These are phyloP conservation scores for Ottelia alismoides DNA, from an alignment of 106 monocot genomes.

Conservation along the genomic window DNA sequence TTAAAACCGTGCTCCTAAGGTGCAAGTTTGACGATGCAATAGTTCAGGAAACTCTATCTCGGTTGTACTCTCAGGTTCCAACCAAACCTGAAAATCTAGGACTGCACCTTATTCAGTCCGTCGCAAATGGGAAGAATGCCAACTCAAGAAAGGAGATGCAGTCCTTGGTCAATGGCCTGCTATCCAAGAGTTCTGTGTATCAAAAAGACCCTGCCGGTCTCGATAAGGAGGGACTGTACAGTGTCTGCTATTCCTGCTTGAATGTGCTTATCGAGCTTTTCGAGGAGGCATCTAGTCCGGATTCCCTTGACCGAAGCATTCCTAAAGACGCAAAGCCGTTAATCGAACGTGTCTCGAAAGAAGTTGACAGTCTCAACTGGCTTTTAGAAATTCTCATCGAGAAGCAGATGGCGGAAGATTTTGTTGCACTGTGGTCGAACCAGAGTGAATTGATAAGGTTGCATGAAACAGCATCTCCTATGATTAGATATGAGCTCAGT, in stretches of 20 bases:
- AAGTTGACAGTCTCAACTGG: slow-evolving; percentile 55
- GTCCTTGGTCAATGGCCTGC: slow-evolving; percentile 56
- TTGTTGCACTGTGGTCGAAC: slow-evolving; percentile 49
- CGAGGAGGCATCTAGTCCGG: slow-evolving; percentile 32
- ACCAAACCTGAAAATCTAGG: slow-evolving; percentile 28
- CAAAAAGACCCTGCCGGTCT: slow-evolving; percentile 46
- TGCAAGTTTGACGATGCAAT: slow-evolving; percentile 30
- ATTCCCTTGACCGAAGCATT: neutral
- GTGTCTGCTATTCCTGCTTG: slow-evolving; percentile 45
- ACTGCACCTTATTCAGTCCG: slow-evolving; percentile 47
- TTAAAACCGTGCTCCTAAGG: slow-evolving; percentile 36
- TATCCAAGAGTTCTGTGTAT: slow-evolving; percentile 70
- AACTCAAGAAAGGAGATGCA: slow-evolving; percentile 61
- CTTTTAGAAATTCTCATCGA: slow-evolving; percentile 29
- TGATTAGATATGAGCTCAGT: slow-evolving; percentile 86
- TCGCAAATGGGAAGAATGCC: slow-evolving; percentile 41
- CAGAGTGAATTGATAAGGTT: slow-evolving; percentile 34
- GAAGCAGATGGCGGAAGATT: slow-evolving; percentile 28
- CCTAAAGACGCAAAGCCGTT: slow-evolving; percentile 10
- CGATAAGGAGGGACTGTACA: slow-evolving; percentile 52
- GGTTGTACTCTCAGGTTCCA: slow-evolving; percentile 28
- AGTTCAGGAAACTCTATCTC: slow-evolving; percentile 36
- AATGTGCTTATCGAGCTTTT: slow-evolving; percentile 42
- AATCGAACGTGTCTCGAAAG: slow-evolving; percentile 44
- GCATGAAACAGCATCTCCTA: slow-evolving; percentile 57